Conservation (phyloP, 169 alveolate genomes). For the Plasmodium sp. region DNA sequence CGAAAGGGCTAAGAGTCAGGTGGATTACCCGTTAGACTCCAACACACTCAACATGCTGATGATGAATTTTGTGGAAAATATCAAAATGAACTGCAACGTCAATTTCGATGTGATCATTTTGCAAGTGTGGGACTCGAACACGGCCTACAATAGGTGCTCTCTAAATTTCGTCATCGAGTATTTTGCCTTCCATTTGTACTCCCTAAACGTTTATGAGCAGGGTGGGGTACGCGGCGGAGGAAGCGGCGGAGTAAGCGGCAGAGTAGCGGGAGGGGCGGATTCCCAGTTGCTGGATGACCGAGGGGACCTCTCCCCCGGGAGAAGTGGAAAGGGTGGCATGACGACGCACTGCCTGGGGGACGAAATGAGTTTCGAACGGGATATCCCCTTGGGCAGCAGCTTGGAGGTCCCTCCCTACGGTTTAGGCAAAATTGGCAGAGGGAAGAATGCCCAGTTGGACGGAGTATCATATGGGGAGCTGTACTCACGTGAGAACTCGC, state of each 20-base stretch:
- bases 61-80: conserved; percentile 54
- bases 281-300: not conserved
- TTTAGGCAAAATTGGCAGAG: not conserved
- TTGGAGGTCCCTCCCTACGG: not conserved
- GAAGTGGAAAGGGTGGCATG: not conserved
- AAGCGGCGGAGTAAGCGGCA: not conserved
- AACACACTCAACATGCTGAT: conserved; percentile 18
- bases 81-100: conserved; percentile 7
- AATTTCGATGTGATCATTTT: conserved; percentile 47
- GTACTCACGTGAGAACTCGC: not conserved
- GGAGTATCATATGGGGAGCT: not conserved
- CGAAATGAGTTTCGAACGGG: not conserved
- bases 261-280: not conserved
- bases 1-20: not conserved
- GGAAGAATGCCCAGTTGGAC: not conserved
- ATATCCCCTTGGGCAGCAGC: not conserved
- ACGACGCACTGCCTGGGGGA: not conserved
- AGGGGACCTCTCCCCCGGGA: not conserved
- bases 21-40: not conserved
- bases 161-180: conserved; percentile 70
- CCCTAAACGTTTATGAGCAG: conserved; percentile 40
- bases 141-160: conserved; percentile 69
- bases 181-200: conserved; percentile 3
- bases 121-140: conserved; percentile 73
- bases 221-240: not conserved